Conservation (phyloP, 352 stramenopile species). For the Phytophthora uliginosa region DNA sequence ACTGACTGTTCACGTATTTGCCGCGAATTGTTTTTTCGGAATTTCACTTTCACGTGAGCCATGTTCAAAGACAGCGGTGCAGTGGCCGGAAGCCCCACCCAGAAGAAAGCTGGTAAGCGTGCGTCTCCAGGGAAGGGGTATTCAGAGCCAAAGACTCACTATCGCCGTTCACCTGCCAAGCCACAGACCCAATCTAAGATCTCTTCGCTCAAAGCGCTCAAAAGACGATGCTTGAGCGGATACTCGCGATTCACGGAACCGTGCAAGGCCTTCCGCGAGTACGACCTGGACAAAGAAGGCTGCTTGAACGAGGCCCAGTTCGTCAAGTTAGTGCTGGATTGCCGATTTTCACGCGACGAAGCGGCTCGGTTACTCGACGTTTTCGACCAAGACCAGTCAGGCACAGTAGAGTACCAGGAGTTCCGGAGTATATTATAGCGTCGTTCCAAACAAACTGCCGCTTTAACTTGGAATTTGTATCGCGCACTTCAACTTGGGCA, state of each 20-base stretch:
- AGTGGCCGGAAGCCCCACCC: constrained; percentile 15
- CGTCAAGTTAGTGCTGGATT: constrained; percentile 46
- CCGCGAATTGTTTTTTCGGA: too few relatives aligned
- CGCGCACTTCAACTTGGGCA: constrained; percentile 4
- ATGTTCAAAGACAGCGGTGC: constrained; percentile 41
- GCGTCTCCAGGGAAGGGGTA: constrained; percentile 13
- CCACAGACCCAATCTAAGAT: constrained; percentile 27
- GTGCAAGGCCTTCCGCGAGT: constrained; percentile 66
- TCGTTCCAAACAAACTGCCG: background rate
- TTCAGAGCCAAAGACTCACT: constrained; percentile 18
- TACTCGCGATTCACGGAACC: constrained; percentile 52
- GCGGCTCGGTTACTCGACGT: constrained; percentile 40
- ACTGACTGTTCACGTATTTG: too few relatives aligned
- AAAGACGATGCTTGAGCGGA: constrained; percentile 53
- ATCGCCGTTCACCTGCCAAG: constrained; percentile 22
- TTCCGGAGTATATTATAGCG: too few relatives aligned
- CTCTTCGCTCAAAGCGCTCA: constrained; percentile 46
- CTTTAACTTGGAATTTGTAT: background rate
- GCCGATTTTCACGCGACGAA: constrained; percentile 42
- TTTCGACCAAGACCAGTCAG: constrained; percentile 59
- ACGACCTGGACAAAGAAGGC: constrained; percentile 53
- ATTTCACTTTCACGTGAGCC: too few relatives aligned
- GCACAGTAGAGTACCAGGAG: constrained; percentile 53
- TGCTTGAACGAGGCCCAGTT: constrained; percentile 55
- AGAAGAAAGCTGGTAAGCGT: constrained; percentile 30